Evolutionary conservation across 2,329 filamentous ascomycete genomes (phyloP).

Genomic region (Aspergillus fijiensis): DNA sequence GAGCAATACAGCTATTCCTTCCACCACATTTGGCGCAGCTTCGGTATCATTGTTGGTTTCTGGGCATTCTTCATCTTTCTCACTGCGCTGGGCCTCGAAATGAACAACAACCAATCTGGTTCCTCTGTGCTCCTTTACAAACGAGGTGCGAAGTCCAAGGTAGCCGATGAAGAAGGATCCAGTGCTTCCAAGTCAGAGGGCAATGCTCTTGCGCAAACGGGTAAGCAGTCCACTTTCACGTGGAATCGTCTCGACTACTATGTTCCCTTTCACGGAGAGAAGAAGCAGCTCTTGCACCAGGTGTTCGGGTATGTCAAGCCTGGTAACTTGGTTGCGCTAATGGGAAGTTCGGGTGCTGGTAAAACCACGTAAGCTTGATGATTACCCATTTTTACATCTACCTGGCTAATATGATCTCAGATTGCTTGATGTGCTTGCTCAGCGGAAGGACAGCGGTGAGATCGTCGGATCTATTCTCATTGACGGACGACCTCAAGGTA

Average conservation of each 20-base stretch:
- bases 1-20: conserved; percentile 55
- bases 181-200: conserved; percentile 1
- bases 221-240: conserved; percentile 68
- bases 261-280: conserved; percentile 48
- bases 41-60: conserved; percentile 72
- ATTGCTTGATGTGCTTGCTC: conserved; percentile 46
- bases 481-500: conserved; percentile 42
- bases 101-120: conserved; percentile 37
- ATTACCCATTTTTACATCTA: not conserved
- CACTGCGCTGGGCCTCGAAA: conserved; percentile 74
- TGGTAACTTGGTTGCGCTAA: conserved; percentile 72
- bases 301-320: conserved; percentile 71
- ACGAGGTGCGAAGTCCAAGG: conserved; percentile 29
- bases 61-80: conserved; percentile 72
- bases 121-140: conserved; percentile 37
- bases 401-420: conserved; percentile 15
- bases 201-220: conserved; percentile 49
- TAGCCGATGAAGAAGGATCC: conserved; percentile 3
- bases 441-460: conserved; percentile 45
- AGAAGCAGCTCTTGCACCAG: conserved; percentile 55
- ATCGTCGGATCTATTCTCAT: conserved; percentile 45
- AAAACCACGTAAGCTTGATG: conserved; percentile 41
- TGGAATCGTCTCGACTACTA: conserved; percentile 80
- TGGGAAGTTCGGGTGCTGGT: conserved; percentile 77
- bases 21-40: conserved; percentile 66